phyloP scores from a whole-genome alignment of 768 basidiomycete genomes.

The Megacollybia marginata region DNA sequence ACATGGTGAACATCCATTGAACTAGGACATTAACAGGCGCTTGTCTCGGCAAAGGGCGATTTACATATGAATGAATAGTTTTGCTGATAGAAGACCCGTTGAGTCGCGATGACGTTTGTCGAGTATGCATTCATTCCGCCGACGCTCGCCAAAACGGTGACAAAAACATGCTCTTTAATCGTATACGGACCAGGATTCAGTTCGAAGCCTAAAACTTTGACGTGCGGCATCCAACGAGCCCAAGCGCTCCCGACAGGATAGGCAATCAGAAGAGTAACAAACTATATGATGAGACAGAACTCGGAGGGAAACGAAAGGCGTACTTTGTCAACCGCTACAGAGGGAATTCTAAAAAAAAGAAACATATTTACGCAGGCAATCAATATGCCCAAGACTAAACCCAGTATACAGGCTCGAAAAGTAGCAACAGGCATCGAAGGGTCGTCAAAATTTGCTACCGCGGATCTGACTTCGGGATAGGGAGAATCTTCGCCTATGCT shows the following conservation, averaged over 20 bases:
- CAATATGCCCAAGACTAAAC: constrained; percentile 47
- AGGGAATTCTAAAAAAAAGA: constrained; percentile 68
- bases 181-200: constrained; percentile 72
- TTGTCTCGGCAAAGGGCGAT: not conserved
- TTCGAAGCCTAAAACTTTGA: constrained; percentile 48
- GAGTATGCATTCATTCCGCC: constrained; percentile 33
- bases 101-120: constrained; percentile 71
- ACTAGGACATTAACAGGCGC: constrained; percentile 8
- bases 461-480: constrained; percentile 44
- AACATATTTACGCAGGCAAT: constrained; percentile 74
- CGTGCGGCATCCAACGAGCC: constrained; percentile 51
- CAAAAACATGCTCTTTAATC: constrained; percentile 55
- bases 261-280: constrained; percentile 65
- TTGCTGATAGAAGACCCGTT: constrained; percentile 62
- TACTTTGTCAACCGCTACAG: constrained; percentile 45
- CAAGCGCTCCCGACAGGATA: constrained; percentile 64
- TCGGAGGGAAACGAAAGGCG: not conserved
- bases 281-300: constrained; percentile 11
- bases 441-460: constrained; percentile 70
- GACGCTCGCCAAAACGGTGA: constrained; percentile 1
- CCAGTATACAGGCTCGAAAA: constrained; percentile 55
- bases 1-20: constrained; percentile 59
- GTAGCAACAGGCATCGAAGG: constrained; percentile 52
- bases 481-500: constrained; percentile 2
- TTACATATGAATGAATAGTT: constrained; percentile 41